Conservation (phyloP, 2,329 filamentous ascomycete species). For the Ophiostoma angusticollis region DNA sequence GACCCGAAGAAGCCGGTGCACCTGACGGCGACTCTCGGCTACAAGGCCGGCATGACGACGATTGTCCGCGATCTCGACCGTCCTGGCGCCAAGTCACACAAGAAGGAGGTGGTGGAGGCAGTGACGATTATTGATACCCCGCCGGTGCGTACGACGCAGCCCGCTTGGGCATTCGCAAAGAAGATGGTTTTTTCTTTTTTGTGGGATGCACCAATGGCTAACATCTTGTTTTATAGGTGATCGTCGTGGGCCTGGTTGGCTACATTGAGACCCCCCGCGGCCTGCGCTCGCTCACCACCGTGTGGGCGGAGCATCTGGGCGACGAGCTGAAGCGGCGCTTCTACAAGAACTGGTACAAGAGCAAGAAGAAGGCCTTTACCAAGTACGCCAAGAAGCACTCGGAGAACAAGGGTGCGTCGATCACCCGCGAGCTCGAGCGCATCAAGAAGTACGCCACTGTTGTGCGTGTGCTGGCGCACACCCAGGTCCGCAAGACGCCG, state of each 20-base stretch:
- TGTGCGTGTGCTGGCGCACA: slow-evolving; percentile 97
- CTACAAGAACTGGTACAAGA: slow-evolving; percentile 99
- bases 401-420: slow-evolving; percentile 76
- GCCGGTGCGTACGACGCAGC: slow-evolving; percentile 83
- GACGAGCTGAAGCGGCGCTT: slow-evolving; percentile 99
- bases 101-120: slow-evolving; percentile 93
- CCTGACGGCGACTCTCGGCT: slow-evolving; percentile 94
- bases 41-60: slow-evolving; percentile 99
- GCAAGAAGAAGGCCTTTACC: slow-evolving; percentile 99
- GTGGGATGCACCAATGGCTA: slow-evolving; percentile 50
- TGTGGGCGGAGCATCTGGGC: slow-evolving; percentile 98
- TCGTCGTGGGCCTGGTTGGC: slow-evolving; percentile 98
- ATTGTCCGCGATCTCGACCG: slow-evolving; percentile 99
- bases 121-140: slow-evolving; percentile 83
- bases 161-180: slow-evolving; percentile 44
- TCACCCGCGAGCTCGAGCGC: slow-evolving; percentile 96
- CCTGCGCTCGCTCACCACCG: slow-evolving; percentile 96
- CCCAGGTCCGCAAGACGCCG: slow-evolving; percentile 96
- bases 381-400: slow-evolving; percentile 99
- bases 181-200: too few species aligned
- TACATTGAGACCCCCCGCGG: slow-evolving; percentile 99
- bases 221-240: slow-evolving; percentile 69
- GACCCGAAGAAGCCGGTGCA: slow-evolving; percentile 99
- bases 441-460: slow-evolving; percentile 99
- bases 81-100: slow-evolving; percentile 98